These are phyloP conservation scores for Hemisphaericaspora xylofermentans DNA, from an alignment of 1,139 yeast genomes.

Conservation along the genomic window DNA sequence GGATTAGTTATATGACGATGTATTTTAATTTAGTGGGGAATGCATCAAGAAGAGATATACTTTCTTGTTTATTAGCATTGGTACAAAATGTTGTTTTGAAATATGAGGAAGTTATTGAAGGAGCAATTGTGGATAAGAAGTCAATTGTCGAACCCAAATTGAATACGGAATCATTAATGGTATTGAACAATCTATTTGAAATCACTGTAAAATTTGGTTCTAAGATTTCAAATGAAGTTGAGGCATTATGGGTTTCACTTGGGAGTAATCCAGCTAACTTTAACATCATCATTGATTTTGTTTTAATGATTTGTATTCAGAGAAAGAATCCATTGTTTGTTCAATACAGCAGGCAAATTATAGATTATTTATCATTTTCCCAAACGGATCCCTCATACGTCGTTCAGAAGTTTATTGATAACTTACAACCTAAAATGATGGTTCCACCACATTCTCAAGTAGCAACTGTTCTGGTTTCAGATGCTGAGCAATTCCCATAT, in stretches of 20 bases:
- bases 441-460: constrained; percentile 58
- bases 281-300: constrained; percentile 68
- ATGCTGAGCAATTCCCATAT: constrained; percentile 52
- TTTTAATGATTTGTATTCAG: constrained; percentile 67
- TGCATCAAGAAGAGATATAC: constrained; percentile 66
- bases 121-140: not conserved
- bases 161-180: constrained; percentile 68
- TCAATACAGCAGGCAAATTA: constrained; percentile 74
- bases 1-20: constrained; percentile 73
- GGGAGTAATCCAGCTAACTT: constrained; percentile 72
- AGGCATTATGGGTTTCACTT: constrained; percentile 91
- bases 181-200: constrained; percentile 77
- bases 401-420: constrained; percentile 63
- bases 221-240: constrained; percentile 78
- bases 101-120: constrained; percentile 20
- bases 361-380: constrained; percentile 67
- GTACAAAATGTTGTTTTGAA: constrained; percentile 73
- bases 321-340: constrained; percentile 75
- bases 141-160: constrained; percentile 31
- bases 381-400: constrained; percentile 57
- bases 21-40: constrained; percentile 61
- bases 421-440: constrained; percentile 83
- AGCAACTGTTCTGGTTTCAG: not conserved
- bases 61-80: constrained; percentile 87
- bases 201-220: constrained; percentile 78